Evolutionary conservation across 2,329 filamentous ascomycete species (phyloP).

Genomic region (Niveomyces coronatus): DNA sequence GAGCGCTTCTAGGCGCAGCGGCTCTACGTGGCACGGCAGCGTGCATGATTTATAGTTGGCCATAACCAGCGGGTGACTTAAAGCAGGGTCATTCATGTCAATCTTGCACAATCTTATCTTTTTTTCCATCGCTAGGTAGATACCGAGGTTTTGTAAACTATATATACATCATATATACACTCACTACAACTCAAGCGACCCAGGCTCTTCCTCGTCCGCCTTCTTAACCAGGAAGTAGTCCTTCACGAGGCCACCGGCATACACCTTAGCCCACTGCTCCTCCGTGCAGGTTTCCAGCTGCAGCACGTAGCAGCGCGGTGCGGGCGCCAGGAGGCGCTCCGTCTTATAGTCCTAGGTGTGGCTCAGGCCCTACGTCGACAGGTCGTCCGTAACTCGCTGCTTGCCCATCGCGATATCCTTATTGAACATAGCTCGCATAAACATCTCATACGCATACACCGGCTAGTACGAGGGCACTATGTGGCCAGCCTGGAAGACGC

Average conservation of each 20-base stretch:
- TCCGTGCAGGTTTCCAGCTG: slow-evolving; percentile 44
- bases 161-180: background rate
- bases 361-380: slow-evolving; percentile 40
- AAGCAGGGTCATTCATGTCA: too few species aligned
- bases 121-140: too few species aligned
- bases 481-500: slow-evolving; percentile 57
- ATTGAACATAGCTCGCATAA: slow-evolving; percentile 46
- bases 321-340: slow-evolving; percentile 32
- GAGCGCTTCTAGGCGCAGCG: too few species aligned
- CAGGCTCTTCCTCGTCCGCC: slow-evolving; percentile 3
- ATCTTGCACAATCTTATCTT: too few species aligned
- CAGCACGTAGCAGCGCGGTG: slow-evolving; percentile 49
- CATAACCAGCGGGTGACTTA: too few species aligned
- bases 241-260: slow-evolving; percentile 39
- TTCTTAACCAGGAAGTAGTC: slow-evolving; percentile 22
- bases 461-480: slow-evolving; percentile 51
- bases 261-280: slow-evolving; percentile 41
- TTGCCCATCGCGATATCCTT: slow-evolving; percentile 45
- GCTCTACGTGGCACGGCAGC: too few species aligned
- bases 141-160: too few species aligned
- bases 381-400: slow-evolving; percentile 37
- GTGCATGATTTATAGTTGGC: too few species aligned
- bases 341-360: slow-evolving; percentile 51
- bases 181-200: slow-evolving; percentile 6
- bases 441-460: slow-evolving; percentile 44